phyloP scores from a whole-genome alignment of 371 early-diverging fungal genomes.

The Apophysomyces sp. region DNA sequence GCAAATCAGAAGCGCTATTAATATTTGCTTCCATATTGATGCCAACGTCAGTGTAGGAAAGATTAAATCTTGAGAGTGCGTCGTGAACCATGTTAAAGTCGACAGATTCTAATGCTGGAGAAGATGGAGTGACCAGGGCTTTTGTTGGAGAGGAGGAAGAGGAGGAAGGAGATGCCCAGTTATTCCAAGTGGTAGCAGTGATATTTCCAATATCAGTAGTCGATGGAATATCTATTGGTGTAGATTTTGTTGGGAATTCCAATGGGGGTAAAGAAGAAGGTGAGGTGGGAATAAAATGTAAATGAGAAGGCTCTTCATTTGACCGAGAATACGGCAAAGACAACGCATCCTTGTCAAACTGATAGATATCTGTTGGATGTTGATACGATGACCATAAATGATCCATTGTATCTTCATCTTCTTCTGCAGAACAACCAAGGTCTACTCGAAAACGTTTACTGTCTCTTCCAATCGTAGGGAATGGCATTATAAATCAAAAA shows the following conservation, averaged over 20 bases:
- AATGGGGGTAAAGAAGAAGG: neutral
- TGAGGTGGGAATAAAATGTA: neutral
- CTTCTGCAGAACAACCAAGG: neutral
- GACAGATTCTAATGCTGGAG: neutral
- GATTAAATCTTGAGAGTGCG: slow-evolving; percentile 17
- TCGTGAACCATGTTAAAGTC: slow-evolving; percentile 4
- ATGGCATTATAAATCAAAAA: slow-evolving; percentile 12
- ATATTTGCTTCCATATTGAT: slow-evolving; percentile 30
- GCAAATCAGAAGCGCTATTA: slow-evolving; percentile 23
- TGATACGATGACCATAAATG: neutral
- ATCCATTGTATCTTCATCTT: neutral
- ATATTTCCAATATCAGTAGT: neutral
- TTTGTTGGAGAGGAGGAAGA: neutral
- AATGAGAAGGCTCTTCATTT: neutral
- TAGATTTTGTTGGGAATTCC: neutral
- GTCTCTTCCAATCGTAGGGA: slow-evolving; percentile 9
- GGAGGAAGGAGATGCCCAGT: neutral
- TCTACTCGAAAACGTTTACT: slow-evolving; percentile 17
- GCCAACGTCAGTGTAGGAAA: slow-evolving; percentile 27
- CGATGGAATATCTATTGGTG: slow-evolving; percentile 9
- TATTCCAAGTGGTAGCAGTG: neutral
- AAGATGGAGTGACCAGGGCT: neutral
- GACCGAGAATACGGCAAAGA: neutral
- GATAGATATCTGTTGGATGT: neutral
- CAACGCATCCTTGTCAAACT: neutral